phyloP scores from a whole-genome alignment of 2,329 filamentous ascomycete genomes.

The Phialophora verrucosa region DNA sequence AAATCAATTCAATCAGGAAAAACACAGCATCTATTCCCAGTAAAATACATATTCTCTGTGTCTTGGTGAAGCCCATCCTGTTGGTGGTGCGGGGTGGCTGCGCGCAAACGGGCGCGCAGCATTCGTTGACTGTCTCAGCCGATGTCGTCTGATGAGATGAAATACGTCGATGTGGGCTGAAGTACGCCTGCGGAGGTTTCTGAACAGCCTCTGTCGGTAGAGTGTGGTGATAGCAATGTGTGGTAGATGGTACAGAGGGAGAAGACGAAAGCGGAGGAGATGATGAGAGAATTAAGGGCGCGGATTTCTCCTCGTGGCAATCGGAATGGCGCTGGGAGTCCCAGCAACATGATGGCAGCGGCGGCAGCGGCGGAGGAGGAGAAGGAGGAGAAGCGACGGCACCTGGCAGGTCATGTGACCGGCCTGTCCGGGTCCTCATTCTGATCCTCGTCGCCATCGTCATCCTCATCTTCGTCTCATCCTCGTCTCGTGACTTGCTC shows the following conservation, averaged over 20 bases:
- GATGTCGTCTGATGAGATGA: slow-evolving; percentile 26
- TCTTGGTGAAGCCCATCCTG: slow-evolving; percentile 73
- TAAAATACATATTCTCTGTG: slow-evolving; percentile 88
- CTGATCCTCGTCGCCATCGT: not conserved
- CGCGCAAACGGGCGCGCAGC: slow-evolving; percentile 32
- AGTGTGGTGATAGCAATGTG: slow-evolving; percentile 9
- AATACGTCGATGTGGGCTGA: slow-evolving; percentile 24
- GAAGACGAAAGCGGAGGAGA: slow-evolving; percentile 11
- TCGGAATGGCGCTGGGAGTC: not conserved
- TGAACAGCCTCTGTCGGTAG: slow-evolving; percentile 15
- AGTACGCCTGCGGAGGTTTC: slow-evolving; percentile 29
- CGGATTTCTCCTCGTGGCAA: slow-evolving; percentile 15
- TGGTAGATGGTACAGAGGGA: slow-evolving; percentile 10
- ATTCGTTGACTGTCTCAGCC: slow-evolving; percentile 35
- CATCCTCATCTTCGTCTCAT: not conserved
- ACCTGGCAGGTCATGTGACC: slow-evolving; percentile 11
- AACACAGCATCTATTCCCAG: slow-evolving; percentile 87
- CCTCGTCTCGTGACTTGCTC: not conserved
- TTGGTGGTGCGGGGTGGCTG: slow-evolving; percentile 5
- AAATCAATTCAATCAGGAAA: slow-evolving; percentile 85
- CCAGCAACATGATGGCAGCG: slow-evolving; percentile 8
- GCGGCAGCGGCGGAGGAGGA: slow-evolving; percentile 4
- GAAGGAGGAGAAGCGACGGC: not conserved
- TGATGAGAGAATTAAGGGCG: slow-evolving; percentile 13
- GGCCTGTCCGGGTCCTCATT: not conserved